A percentile compares a stretch with the other conserved stretches of the same genome.
These are phyloP conservation scores for Amaranthus cruentus DNA, from an alignment of 148 eudicot genomes.

Conservation along the genomic window DNA sequence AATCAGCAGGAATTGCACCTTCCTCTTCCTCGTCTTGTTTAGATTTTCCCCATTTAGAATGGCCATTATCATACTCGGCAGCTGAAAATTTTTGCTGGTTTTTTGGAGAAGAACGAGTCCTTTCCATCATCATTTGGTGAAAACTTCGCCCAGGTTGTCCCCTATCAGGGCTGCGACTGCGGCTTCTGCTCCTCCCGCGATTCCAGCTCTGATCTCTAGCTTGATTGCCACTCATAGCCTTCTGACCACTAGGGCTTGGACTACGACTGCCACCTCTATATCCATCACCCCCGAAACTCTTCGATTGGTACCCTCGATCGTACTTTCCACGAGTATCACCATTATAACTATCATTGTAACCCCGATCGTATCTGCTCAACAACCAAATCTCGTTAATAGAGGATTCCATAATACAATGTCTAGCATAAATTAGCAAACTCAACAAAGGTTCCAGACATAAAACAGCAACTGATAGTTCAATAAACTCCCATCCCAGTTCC, in stretches of 20 bases:
- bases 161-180: conserved; percentile 33
- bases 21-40: too few relatives aligned
- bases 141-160: too few relatives aligned
- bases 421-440: not conserved
- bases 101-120: too few relatives aligned
- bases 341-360: conserved; percentile 27
- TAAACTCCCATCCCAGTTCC: not conserved
- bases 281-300: conserved; percentile 17
- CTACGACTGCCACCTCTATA: conserved; percentile 30
- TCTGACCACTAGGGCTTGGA: conserved; percentile 40
- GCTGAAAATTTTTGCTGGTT: too few relatives aligned
- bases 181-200: conserved; percentile 31
- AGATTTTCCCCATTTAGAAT: too few relatives aligned
- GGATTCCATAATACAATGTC: not conserved
- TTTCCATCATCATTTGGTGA: too few relatives aligned
- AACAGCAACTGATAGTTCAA: not conserved
- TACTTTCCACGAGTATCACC: conserved; percentile 35
- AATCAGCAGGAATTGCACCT: too few relatives aligned
- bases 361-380: conserved; percentile 36
- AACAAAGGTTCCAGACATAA: not conserved
- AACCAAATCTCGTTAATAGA: conserved; percentile 1
- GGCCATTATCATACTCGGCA: too few relatives aligned
- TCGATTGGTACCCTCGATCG: conserved; percentile 34
- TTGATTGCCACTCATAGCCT: conserved; percentile 30
- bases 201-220: conserved; percentile 28